Evolutionary conservation across 331 rosid genomes (phyloP).

Genomic region (Acacia concinna): DNA sequence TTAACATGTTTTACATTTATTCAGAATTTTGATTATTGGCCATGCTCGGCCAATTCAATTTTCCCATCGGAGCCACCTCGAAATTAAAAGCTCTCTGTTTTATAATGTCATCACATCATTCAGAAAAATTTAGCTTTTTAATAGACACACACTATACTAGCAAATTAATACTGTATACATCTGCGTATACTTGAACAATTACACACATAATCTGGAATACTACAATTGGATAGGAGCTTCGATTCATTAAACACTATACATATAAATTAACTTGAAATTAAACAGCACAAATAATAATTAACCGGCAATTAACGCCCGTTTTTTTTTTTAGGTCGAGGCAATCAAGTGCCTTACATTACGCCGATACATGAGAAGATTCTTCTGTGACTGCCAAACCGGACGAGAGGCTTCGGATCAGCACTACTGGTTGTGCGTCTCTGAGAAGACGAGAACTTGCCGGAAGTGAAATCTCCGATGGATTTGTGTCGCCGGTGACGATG

Average conservation of each 20-base stretch:
- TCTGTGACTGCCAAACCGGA: slow-evolving; percentile 29
- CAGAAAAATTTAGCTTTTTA: too few species aligned
- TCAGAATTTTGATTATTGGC: background rate
- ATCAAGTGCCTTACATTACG: background rate
- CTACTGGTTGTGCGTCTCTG: background rate
- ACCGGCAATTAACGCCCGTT: too few species aligned
- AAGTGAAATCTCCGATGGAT: slow-evolving; percentile 24
- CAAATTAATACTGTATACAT: too few species aligned
- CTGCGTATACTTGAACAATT: too few species aligned
- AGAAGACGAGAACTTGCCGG: slow-evolving; percentile 14
- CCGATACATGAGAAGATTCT: slow-evolving; percentile 26
- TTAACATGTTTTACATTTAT: background rate
- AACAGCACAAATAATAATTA: too few species aligned
- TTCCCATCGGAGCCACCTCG: background rate
- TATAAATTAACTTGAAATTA: background rate
- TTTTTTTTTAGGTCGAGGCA: too few species aligned
- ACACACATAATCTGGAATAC: too few species aligned
- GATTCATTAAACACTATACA: too few species aligned
- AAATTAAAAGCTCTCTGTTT: too few species aligned
- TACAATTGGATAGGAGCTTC: too few species aligned
- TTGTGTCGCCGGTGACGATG: slow-evolving; percentile 18
- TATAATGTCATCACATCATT: too few species aligned
- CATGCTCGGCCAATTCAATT: background rate
- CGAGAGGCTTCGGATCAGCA: slow-evolving; percentile 21
- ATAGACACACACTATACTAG: too few species aligned